Evolutionary conservation across 768 basidiomycete genomes (phyloP).

Genomic region (Boletus sp.): DNA sequence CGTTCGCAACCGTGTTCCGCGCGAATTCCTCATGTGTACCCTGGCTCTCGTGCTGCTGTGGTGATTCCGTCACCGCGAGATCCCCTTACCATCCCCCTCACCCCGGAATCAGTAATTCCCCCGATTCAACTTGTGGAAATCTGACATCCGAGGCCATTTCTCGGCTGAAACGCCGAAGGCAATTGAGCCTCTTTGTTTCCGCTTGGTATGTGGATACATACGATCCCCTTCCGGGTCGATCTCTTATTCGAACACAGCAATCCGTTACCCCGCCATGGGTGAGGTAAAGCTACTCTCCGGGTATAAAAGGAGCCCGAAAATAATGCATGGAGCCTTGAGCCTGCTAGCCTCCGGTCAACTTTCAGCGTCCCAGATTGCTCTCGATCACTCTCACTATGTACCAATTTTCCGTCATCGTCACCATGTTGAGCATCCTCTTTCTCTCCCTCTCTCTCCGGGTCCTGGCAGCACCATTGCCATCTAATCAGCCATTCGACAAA

Average conservation of each 20-base stretch:
- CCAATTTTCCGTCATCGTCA: slow-evolving; percentile 26
- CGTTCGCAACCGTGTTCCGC: slow-evolving; percentile 14
- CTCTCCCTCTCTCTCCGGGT: slow-evolving; percentile 40
- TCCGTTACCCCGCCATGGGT: slow-evolving; percentile 21
- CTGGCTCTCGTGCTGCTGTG: slow-evolving; percentile 8
- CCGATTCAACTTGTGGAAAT: slow-evolving; percentile 5
- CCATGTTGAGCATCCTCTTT: slow-evolving; percentile 43
- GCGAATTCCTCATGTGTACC: slow-evolving; percentile 23
- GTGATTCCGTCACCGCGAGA: slow-evolving; percentile 20
- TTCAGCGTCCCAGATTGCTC: not conserved
- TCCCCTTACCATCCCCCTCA: slow-evolving; percentile 3
- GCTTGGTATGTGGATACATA: slow-evolving; percentile 17
- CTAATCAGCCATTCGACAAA: slow-evolving; percentile 42
- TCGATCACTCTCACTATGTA: slow-evolving; percentile 14
- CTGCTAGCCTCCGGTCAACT: slow-evolving; percentile 3
- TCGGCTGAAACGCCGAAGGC: slow-evolving; percentile 18
- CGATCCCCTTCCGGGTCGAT: slow-evolving; percentile 33
- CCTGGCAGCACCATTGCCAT: slow-evolving; percentile 39
- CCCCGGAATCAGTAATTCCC: slow-evolving; percentile 21
- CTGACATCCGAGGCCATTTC: slow-evolving; percentile 13
- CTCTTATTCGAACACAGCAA: slow-evolving; percentile 22
- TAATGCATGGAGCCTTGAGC: not conserved
- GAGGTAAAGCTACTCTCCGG: slow-evolving; percentile 27
- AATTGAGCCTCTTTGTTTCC: slow-evolving; percentile 25
- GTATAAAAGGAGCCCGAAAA: slow-evolving; percentile 28